Base-by-base conservation (phyloP, 495 filamentous ascomycete species). In the Talaromyces borbonicus region DNA sequence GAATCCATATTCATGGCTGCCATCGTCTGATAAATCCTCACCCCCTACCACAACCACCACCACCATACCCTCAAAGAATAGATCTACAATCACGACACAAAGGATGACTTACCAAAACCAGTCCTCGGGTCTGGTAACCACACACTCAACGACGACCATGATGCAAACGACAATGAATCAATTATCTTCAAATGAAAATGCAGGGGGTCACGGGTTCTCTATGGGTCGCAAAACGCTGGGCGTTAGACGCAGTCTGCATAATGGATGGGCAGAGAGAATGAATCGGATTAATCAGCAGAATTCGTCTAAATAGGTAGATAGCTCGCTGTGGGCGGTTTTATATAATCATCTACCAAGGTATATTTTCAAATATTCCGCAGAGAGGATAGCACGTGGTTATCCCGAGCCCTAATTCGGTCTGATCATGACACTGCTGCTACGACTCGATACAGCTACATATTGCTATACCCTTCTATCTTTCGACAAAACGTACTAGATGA, bases 131-230 rank as follows among this genome's bases (percentile, higher is more conserved):
- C n/a, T n/a, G n/a, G n/a, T n/a, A n/a, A n/a, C n/a, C n/a, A n/a
- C n/a, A n/a, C 73, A 80, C 55, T 72, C 62, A 2, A 80, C 78
- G 2, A 75, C 65, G 9, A 67, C 74, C 62, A 63, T 65, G 24
- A 71, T 55, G 57, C 9, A 9, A 41, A 41, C 38, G 12, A 41
- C 38, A 25, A 41, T 41, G 38, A 41, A 26, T 9, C 38, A 41
- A n/a, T 23, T 41, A 14, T 25, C 11, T 14, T 24, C 38, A 5
- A 22, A 22, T 24, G 18, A 26, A 15, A 41, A 22, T 26, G 14
- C 35, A 11, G 35, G 35, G 11, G 38, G 38, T 8, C 15, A 41
- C 31, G 52, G 44, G 19, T 35, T 59, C 23, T 50, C 50, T 9
- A 47, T 57, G 23, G 60, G 56, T 46, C 59, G 68, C 39, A 72